Evolutionary conservation across 371 early-diverging fungal species (phyloP).

Genomic region (Actinomortierella wolfii): DNA sequence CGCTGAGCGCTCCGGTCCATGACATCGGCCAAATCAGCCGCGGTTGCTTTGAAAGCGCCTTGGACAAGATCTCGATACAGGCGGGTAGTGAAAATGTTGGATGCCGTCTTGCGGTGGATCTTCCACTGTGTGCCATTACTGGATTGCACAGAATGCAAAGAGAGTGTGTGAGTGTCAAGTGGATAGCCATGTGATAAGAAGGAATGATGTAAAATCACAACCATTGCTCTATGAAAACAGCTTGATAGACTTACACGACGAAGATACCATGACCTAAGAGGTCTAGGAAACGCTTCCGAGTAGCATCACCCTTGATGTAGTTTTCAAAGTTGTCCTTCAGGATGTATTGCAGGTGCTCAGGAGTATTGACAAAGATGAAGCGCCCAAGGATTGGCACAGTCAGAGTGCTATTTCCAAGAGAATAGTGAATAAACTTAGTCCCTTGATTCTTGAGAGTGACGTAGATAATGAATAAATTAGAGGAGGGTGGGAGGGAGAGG

Average conservation of each 20-base stretch:
- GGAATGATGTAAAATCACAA: no score
- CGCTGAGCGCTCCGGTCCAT: not conserved
- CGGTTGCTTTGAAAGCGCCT: slow-evolving; percentile 17
- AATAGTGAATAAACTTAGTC: no score
- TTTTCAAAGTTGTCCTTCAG: slow-evolving; percentile 14
- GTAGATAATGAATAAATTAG: no score
- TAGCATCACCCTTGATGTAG: slow-evolving; percentile 4
- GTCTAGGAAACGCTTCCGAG: not conserved
- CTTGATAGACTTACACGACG: slow-evolving; percentile 1
- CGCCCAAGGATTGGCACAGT: not conserved
- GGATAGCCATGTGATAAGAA: no score
- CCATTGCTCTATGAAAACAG: no score
- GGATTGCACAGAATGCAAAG: no score
- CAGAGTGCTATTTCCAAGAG: slow-evolving; percentile 2
- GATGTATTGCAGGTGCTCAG: slow-evolving; percentile 1
- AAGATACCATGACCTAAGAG: slow-evolving; percentile 4
- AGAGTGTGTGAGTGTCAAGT: no score
- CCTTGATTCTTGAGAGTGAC: no score
- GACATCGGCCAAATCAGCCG: slow-evolving; percentile 8
- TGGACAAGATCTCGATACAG: slow-evolving; percentile 11
- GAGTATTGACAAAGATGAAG: slow-evolving; percentile 4
- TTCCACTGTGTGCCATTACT: slow-evolving; percentile 2
- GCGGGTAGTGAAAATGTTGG: slow-evolving; percentile 7
- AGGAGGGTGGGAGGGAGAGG: no score
- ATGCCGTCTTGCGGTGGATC: slow-evolving; percentile 10